Evolutionary conservation across 2,329 filamentous ascomycete species (phyloP), one percentile per base, ranked within the genome.

Genomic region (Hypoxylon sp.): DNA sequence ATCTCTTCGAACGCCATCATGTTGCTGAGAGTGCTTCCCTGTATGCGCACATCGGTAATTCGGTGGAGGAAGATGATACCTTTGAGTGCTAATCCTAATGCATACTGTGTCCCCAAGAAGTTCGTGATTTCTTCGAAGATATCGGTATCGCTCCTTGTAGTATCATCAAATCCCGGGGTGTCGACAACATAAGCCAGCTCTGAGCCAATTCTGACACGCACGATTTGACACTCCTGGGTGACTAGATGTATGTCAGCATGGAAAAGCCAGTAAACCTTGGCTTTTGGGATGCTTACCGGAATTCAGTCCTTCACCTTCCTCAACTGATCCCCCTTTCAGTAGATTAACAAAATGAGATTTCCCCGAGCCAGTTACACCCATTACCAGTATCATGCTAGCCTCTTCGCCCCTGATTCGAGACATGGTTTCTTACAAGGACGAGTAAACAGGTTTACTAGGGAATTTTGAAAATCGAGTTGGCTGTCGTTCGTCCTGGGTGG

Each of bases 61-160:
- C 74, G 72, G 47, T 80, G 77, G 13, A 80, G 62, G 56, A 78
- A 80, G 21, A 80, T 75, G 15, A 80, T 75, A 15, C 76, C 79
- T 27, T 70, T 71, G 5, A 79, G 69, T 15, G 55, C 62, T 19
- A 75, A 60, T 1, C 72, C 74, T 13, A 68, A 62, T 37, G 59
- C 52, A 51, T 76, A 79, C 54, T 74, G 72, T 42, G 72, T 64
- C 29, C 65, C 53, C 24, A 78, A 61, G 17, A 72, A 59, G 46
- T 64, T 50, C 2, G 75, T 71, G 8, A 80, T 76, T n/a, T 78
- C 74, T 2, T 32, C 53, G 1, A 80, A 70, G 17, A 80, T 74
- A 19, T 79, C 74, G 0, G 67, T 67, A 54, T 80, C 78, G 15
- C 68, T 69, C 7, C 74, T 63, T 8, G 51, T 53, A 1, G 67